phyloP scores from a whole-genome alignment of 2,329 filamentous ascomycete genomes.

The Talaromyces piceae region DNA sequence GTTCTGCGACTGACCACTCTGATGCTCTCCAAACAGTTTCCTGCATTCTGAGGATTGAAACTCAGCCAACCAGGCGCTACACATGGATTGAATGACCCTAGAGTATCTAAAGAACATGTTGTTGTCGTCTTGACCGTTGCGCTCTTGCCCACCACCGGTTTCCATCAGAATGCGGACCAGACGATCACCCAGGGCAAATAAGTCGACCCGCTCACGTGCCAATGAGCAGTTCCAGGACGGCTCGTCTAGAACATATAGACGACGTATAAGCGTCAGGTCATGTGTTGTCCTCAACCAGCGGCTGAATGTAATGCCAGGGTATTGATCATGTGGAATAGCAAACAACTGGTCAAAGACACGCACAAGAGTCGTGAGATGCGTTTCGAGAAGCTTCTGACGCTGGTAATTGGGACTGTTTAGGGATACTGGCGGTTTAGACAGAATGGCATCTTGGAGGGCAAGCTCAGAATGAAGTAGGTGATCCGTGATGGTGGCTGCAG shows the following conservation, averaged over 20 bases:
- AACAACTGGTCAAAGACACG: constrained; percentile 3
- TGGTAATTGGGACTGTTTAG: constrained; percentile 3
- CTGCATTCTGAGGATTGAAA: constrained; percentile 1
- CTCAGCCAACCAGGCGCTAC: constrained; percentile 3
- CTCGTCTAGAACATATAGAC: constrained; percentile 1
- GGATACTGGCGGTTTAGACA: neutral
- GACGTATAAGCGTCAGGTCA: constrained; percentile 1
- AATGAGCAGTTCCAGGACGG: neutral
- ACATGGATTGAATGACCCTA: constrained; percentile 3
- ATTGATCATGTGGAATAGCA: neutral
- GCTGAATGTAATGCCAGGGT: neutral
- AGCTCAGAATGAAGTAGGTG: constrained; percentile 4
- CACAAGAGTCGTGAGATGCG: constrained; percentile 1
- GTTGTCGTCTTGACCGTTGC: neutral
- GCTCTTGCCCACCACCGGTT: neutral
- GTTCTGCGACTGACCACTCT: neutral
- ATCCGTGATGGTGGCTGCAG: neutral
- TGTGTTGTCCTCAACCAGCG: constrained; percentile 1
- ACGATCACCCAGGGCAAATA: constrained; percentile 3
- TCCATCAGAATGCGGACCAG: constrained; percentile 1
- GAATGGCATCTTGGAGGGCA: constrained; percentile 1
- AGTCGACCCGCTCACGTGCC: neutral
- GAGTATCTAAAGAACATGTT: constrained; percentile 4
- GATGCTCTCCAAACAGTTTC: neutral
- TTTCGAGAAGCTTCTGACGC: constrained; percentile 2